Base-by-base conservation (phyloP, 805 yeast genomes). In the Myxozyma monticola region DNA sequence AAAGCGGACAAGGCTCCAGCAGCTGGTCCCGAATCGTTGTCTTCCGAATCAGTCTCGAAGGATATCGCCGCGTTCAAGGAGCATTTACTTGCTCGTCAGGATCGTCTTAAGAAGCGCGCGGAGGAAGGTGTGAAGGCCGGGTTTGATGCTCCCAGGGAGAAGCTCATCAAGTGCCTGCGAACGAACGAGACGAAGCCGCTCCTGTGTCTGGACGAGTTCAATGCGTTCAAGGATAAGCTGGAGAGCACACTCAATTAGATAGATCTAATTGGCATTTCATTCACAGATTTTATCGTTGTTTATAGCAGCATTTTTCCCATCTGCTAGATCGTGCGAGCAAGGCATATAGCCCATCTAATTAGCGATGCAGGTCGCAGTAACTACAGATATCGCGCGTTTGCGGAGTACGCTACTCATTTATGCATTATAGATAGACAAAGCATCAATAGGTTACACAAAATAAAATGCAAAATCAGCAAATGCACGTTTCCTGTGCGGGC, bases 171-270 rank as follows among this genome's bases (percentile, higher is more conserved):
- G 36, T 88, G 96, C 66, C 74, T 88, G 63, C 41, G 63, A 14
- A 75, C 74, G 59, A 76, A 76, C 42, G 83, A 83, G 66, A 69
- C 75, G 55, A 81, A 75, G 65, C 82, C 85, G 20, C 76, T 88
- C 66, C 82, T 85, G 67, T 88, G 96, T 66, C 85, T 89, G 84
- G 87, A 84, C 35, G 86, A 85, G 63, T 86, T 86, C 17, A 80
- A 83, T 63, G 69, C 74, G 48, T 87, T 88, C 68, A 85, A 81
- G 64, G 75, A 74, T 22, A 56, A 66, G 80, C 55, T 85, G 81
- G 15, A 72, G 40, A 52, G 57, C 28, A 42, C 52, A 18, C 33
- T 51, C 10, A 34, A 47, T 21, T 47, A 41, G 17, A 9, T 37
- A 18, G 9, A 44, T n/a, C 15, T 22, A 15, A 22, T 25, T 25